A percentile compares a stretch with the other conserved stretches of the same genome.
phyloP scores from a whole-genome alignment of 768 basidiomycete genomes.

The Ramaria sp. region DNA sequence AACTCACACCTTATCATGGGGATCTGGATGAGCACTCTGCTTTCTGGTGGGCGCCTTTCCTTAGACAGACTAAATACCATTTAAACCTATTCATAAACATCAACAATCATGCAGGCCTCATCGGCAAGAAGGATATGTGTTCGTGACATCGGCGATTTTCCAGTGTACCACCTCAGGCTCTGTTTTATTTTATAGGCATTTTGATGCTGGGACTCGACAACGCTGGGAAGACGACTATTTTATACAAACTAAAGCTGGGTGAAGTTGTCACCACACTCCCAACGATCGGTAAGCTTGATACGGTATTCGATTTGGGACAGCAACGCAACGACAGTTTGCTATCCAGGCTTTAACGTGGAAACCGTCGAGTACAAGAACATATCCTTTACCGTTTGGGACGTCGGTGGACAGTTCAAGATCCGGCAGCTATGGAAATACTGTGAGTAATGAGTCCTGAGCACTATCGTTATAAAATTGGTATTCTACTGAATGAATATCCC shows the following conservation, averaged over 20 bases:
- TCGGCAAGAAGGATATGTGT: constrained; percentile 1
- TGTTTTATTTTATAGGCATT: constrained; percentile 5
- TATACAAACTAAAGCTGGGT: constrained; percentile 33
- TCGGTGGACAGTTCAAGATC: constrained; percentile 48
- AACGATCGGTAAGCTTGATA: constrained; percentile 22
- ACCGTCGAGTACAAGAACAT: constrained; percentile 42
- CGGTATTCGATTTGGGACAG: too few species aligned
- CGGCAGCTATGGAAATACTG: constrained; percentile 27
- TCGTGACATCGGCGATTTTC: background rate
- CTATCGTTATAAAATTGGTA: too few species aligned
- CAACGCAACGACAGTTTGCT: background rate
- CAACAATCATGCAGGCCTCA: background rate
- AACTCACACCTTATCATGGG: background rate
- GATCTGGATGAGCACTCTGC: background rate
- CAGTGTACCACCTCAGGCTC: background rate
- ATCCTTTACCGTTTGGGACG: constrained; percentile 52
- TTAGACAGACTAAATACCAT: background rate
- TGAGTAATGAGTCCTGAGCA: background rate
- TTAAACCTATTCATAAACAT: background rate
- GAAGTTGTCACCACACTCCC: constrained; percentile 30
- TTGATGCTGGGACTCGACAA: constrained; percentile 26
- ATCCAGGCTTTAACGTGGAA: too few species aligned
- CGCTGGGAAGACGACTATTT: constrained; percentile 36
- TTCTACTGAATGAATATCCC: background rate
- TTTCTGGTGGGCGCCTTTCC: background rate